These are phyloP conservation scores for Rhodotorula mucilaginosa DNA, from an alignment of 1,284 basidiomycete species.

Conservation along the genomic window DNA sequence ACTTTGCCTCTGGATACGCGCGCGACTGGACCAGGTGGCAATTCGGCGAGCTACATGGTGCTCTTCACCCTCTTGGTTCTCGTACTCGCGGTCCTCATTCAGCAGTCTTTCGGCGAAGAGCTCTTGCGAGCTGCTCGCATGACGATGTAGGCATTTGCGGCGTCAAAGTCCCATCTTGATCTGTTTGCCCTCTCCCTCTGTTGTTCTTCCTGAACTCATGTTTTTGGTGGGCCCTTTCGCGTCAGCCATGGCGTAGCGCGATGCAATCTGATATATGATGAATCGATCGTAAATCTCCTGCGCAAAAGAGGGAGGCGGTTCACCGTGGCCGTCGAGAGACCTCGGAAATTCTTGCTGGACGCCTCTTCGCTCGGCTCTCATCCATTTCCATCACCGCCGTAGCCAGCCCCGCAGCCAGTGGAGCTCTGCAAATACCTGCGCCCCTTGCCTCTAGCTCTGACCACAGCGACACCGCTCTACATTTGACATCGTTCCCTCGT, in stretches of 20 bases:
- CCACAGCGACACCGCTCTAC: neutral
- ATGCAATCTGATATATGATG: no score
- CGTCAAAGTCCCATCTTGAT: neutral
- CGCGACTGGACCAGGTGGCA: neutral
- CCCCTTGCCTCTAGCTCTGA: neutral
- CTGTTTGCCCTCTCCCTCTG: neutral
- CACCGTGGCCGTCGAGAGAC: no score
- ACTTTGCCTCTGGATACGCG: neutral
- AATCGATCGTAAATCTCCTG: no score
- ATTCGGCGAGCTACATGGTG: conserved; percentile 9
- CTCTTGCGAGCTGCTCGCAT: neutral
- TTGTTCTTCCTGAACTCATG: neutral
- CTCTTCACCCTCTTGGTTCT: conserved; percentile 15
- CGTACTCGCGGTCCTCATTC: conserved; percentile 17
- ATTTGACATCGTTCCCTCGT: neutral
- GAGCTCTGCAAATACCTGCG: neutral
- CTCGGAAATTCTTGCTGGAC: no score
- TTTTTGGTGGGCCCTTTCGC: no score
- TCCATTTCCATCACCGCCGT: no score
- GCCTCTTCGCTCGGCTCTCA: no score
- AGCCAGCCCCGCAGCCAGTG: no score
- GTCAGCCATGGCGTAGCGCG: no score
- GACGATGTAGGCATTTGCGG: neutral
- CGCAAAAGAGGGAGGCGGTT: no score
- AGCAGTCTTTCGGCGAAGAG: conserved; percentile 14